Conservation (phyloP, 352 stramenopile genomes). For the Globisporangium rhizosaccharum region DNA sequence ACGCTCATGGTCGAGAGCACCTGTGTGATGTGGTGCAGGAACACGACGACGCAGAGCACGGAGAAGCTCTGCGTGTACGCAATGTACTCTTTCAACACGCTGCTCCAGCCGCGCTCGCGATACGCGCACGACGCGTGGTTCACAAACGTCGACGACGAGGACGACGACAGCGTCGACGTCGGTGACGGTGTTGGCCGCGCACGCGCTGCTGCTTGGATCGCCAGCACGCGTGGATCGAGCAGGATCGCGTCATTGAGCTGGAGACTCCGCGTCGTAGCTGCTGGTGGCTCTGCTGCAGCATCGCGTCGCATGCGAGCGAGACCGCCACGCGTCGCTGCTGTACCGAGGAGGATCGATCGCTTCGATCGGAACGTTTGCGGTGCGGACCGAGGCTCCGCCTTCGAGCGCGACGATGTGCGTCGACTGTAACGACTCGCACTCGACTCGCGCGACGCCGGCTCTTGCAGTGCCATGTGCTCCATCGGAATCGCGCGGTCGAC, state of each 20-base stretch:
- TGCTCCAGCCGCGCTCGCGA: conserved; percentile 11
- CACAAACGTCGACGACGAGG: conserved; percentile 2
- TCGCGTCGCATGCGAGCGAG: background rate
- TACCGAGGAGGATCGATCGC: conserved; percentile 6
- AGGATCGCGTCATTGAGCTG: conserved; percentile 16
- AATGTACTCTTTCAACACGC: conserved; percentile 27
- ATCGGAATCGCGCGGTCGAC: conserved; percentile 34
- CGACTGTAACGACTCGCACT: conserved; percentile 14
- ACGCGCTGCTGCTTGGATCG: conserved; percentile 16
- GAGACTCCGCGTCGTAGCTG: background rate
- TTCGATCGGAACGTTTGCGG: conserved; percentile 8
- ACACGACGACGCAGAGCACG: conserved; percentile 19
- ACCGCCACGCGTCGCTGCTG: conserved; percentile 5
- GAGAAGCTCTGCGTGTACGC: conserved; percentile 25
- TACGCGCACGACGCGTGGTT: conserved; percentile 13
- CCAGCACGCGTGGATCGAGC: conserved; percentile 17
- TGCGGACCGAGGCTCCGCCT: conserved; percentile 1
- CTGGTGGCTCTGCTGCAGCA: background rate
- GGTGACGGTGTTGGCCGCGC: background rate
- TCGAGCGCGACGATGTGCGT: conserved; percentile 11
- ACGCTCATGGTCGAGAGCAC: conserved; percentile 24
- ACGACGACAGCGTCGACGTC: conserved; percentile 2
- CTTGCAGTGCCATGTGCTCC: conserved; percentile 25
- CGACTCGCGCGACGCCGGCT: conserved; percentile 1
- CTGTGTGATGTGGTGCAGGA: conserved; percentile 29